These are phyloP conservation scores for Elsinoe fawcettii DNA, from an alignment of 2,329 filamentous ascomycete genomes.

Conservation along the genomic window DNA sequence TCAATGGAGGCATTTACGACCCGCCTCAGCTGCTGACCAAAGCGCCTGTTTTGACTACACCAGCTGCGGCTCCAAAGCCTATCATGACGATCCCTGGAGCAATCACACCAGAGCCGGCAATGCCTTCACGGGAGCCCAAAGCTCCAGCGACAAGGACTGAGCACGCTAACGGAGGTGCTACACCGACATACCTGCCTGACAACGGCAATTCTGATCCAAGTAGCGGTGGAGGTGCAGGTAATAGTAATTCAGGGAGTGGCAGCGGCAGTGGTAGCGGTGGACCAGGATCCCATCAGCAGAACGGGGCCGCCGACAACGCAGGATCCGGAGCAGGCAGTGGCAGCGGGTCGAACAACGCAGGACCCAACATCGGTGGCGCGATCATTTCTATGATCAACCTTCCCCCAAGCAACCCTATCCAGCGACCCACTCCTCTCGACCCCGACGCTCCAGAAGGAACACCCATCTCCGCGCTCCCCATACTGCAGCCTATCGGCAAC, in stretches of 20 bases:
- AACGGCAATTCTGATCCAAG: too few relatives aligned
- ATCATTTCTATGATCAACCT: not conserved
- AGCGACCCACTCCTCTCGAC: not conserved
- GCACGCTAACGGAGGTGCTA: not conserved
- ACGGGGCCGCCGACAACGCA: too few relatives aligned
- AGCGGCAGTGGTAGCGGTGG: not conserved
- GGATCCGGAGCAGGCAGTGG: too few relatives aligned
- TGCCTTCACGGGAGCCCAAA: not conserved
- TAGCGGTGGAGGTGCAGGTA: not conserved
- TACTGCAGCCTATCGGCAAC: not conserved
- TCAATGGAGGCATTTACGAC: not conserved
- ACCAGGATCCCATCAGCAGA: too few relatives aligned
- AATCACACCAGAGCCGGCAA: not conserved
- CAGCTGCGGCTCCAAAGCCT: not conserved
- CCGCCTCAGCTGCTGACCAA: not conserved
- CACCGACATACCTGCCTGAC: not conserved
- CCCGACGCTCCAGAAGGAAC: not conserved
- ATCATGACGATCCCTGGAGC: not conserved
- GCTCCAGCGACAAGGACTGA: not conserved
- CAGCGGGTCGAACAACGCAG: not conserved
- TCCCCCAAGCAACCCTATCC: not conserved
- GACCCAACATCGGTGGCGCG: not conserved
- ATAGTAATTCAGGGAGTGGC: not conserved
- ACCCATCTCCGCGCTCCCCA: not conserved
- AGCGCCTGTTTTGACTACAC: not conserved